Base-by-base conservation (phyloP, 306 rosid species). In the Erythrophleum fordii region DNA sequence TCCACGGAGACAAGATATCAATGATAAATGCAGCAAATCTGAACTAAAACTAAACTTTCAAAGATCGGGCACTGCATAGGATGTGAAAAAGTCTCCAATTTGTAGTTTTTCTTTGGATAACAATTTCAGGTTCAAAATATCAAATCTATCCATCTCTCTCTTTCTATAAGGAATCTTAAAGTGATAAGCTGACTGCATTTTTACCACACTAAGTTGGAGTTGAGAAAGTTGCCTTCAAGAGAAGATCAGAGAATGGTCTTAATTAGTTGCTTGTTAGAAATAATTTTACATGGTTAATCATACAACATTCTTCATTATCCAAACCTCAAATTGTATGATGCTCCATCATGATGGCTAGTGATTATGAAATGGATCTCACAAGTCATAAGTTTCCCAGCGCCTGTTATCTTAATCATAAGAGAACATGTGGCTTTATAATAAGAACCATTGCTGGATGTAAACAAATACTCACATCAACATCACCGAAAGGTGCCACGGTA, bases 401-500 rank as follows among this genome's bases (percentile, higher is more conserved):
- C 80, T 79, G 89, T 85, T 83, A 80, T 82, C 81, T 76, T 84
- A 86, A 88, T 92, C 85, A 88, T 86, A 84, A 84, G 83, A 20
- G 51, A 75, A 73, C 91, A 90, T 87, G 91, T 80, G 90, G 52
- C 79, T 78, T 39, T 79, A 77, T 72, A 34, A 78, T 88, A 60
- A 75, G 71, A 77, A 59, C 65, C 49, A 73, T 75, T 69, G 78
- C 34, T 37, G 68, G 74, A 31, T 35, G 75, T 76, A 68, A 83
- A 70, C 59, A 55, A 78, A 75, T 81, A 81, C 68, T 78, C 68
- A 76, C 87, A 86, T 80, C 85, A 65, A 80, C 66, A 79, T 83
- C 97, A 89, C 97, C 97, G 94, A 92, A 92, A 92, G 89, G 82
- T 82, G 74, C 86, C 79, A 71, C 80, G 48, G 37, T 61, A 67